phyloP scores from a whole-genome alignment of 495 filamentous ascomycete species.

The Beverwykella pulmonaria region DNA sequence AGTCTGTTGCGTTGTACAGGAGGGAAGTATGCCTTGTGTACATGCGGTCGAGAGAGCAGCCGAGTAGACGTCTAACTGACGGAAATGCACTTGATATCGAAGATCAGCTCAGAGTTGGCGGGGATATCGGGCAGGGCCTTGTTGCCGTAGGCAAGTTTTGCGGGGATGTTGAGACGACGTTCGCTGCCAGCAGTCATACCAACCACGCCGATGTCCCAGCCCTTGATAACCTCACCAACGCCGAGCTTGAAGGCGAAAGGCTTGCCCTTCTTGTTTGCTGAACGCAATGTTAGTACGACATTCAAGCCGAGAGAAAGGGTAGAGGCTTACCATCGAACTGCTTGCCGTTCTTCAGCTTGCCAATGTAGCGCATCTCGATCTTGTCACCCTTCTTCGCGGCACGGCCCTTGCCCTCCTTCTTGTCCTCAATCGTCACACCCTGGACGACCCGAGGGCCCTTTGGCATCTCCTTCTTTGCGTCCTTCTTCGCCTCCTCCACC shows the following conservation, averaged over 20 bases:
- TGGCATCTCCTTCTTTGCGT: slow-evolving; percentile 48
- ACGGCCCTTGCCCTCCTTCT: slow-evolving; percentile 81
- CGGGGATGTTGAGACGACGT: slow-evolving; percentile 85
- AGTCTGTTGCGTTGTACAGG: slow-evolving; percentile 31
- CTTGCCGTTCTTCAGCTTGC: slow-evolving; percentile 87
- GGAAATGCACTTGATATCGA: slow-evolving; percentile 87
- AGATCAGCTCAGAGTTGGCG: slow-evolving; percentile 83
- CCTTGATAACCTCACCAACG: slow-evolving; percentile 94
- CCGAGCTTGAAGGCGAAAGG: slow-evolving; percentile 95
- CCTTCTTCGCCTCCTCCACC: slow-evolving; percentile 55
- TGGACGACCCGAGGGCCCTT: slow-evolving; percentile 71
- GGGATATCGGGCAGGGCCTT: slow-evolving; percentile 79
- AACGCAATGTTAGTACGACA: slow-evolving; percentile 42
- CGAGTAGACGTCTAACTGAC: slow-evolving; percentile 50
- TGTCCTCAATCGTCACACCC: slow-evolving; percentile 91
- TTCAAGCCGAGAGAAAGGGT: neutral
- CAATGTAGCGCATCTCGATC: slow-evolving; percentile 94
- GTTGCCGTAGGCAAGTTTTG: slow-evolving; percentile 83
- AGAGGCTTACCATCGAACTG: slow-evolving; percentile 80
- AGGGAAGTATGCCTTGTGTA: slow-evolving; percentile 22
- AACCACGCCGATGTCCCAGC: slow-evolving; percentile 91
- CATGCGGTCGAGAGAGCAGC: slow-evolving; percentile 8
- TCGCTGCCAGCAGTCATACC: slow-evolving; percentile 94
- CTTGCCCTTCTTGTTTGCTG: slow-evolving; percentile 96
- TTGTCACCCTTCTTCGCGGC: slow-evolving; percentile 82